These are phyloP conservation scores for Penicillium malachiteum DNA, from an alignment of 495 filamentous ascomycete species.

Conservation along the genomic window DNA sequence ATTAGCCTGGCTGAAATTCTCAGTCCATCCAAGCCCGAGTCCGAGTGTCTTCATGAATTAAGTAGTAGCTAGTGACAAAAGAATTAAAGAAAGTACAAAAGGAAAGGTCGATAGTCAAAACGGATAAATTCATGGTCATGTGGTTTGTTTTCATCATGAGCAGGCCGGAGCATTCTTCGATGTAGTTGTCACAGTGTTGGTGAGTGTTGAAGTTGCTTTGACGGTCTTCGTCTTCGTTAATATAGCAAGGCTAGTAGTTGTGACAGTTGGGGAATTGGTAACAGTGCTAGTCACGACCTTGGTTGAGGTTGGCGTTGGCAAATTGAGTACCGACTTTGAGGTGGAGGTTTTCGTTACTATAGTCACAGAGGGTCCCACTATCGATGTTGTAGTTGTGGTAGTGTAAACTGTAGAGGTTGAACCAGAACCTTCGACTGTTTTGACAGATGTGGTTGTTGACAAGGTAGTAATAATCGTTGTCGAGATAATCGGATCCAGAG, in stretches of 20 bases:
- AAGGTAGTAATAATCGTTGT: neutral
- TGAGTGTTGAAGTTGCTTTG: constrained; percentile 3
- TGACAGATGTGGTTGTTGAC: neutral
- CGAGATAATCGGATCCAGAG: neutral
- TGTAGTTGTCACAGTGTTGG: constrained; percentile 2
- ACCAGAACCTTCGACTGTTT: neutral
- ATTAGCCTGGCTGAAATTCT: no score
- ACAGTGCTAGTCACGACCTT: constrained; percentile 4
- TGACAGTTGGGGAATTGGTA: neutral
- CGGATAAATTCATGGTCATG: neutral
- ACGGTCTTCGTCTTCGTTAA: neutral
- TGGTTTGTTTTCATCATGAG: neutral
- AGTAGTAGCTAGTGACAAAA: no score
- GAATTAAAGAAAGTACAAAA: no score
- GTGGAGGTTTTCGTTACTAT: neutral
- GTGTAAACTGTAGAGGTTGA: neutral
- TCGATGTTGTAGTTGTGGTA: neutral
- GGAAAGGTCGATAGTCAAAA: neutral
- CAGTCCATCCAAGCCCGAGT: no score
- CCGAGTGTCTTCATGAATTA: no score
- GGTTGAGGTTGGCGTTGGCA: neutral
- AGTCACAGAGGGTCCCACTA: neutral
- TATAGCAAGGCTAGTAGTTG: constrained; percentile 1
- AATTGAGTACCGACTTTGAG: neutral
- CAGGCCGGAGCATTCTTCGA: constrained; percentile 2